Percentiles rank a stretch among this genome's conserved stretches.
These are phyloP conservation scores for Asterophora lycoperdoides DNA, from an alignment of 768 basidiomycete genomes.

Conservation along the genomic window DNA sequence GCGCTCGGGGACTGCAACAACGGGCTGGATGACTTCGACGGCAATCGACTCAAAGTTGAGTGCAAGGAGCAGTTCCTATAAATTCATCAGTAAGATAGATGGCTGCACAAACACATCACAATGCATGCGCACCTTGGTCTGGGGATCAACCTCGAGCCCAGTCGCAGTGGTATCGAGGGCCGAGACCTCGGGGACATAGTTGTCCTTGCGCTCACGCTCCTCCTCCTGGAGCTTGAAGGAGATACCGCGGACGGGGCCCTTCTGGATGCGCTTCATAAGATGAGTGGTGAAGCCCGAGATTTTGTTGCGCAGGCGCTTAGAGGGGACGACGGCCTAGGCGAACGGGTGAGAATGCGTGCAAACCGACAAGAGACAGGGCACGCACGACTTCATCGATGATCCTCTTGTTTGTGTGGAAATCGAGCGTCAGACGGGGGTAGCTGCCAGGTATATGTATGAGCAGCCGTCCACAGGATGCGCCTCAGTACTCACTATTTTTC, in stretches of 20 bases:
- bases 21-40: conserved; percentile 64
- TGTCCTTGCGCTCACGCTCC: conserved; percentile 98
- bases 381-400: conserved; percentile 95
- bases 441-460: conserved; percentile 31
- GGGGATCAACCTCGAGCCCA: conserved; percentile 83
- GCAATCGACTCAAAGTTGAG: conserved; percentile 95
- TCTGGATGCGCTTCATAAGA: conserved; percentile 99
- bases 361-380: conserved; percentile 1
- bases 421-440: conserved; percentile 98
- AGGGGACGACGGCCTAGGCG: conserved; percentile 82
- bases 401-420: conserved; percentile 99
- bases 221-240: conserved; percentile 99
- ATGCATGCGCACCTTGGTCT: conserved; percentile 75
- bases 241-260: conserved; percentile 97
- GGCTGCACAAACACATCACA: not conserved
- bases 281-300: conserved; percentile 99
- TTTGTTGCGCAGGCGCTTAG: conserved; percentile 99
- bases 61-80: conserved; percentile 85
- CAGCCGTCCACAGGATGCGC: too few relatives aligned
- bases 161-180: conserved; percentile 77
- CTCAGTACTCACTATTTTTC: conserved; percentile 86
- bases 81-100: not conserved
- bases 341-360: not conserved
- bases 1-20: conserved; percentile 65
- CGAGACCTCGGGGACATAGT: conserved; percentile 98